phyloP scores from a whole-genome alignment of 495 filamentous ascomycete genomes.

The Echria macrotheca region DNA sequence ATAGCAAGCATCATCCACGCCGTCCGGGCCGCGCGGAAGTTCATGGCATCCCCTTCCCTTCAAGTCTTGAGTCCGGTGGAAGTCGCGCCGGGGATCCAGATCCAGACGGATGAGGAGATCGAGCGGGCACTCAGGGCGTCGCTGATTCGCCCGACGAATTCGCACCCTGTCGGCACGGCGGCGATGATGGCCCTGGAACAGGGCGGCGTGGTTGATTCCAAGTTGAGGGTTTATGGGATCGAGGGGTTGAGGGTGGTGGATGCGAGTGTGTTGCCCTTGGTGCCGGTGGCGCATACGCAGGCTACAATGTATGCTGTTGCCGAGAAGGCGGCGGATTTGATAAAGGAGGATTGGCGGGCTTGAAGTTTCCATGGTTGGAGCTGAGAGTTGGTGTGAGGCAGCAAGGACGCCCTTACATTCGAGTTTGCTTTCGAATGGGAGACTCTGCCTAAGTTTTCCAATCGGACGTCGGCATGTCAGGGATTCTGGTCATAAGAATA shows the following conservation, averaged over 20 bases:
- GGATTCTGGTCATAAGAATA: too few relatives aligned
- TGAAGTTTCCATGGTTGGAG: too few relatives aligned
- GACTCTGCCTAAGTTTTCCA: too few relatives aligned
- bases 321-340: slow-evolving; percentile 50
- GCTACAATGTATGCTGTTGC: slow-evolving; percentile 50
- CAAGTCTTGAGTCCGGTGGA: slow-evolving; percentile 29
- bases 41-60: slow-evolving; percentile 28
- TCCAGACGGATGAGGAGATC: slow-evolving; percentile 15
- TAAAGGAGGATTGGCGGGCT: slow-evolving; percentile 32
- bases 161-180: slow-evolving; percentile 33
- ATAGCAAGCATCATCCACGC: slow-evolving; percentile 14
- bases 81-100: slow-evolving; percentile 12
- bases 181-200: slow-evolving; percentile 36
- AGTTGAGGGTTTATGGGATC: slow-evolving; percentile 44
- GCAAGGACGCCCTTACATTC: too few relatives aligned
- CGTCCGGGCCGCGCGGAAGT: slow-evolving; percentile 23
- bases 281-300: slow-evolving; percentile 38
- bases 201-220: slow-evolving; percentile 43
- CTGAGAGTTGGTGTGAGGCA: too few relatives aligned
- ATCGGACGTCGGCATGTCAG: too few relatives aligned
- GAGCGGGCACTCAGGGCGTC: slow-evolving; percentile 11
- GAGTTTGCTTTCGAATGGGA: too few relatives aligned
- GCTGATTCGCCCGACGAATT: slow-evolving; percentile 11
- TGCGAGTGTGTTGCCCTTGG: slow-evolving; percentile 44
- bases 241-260: slow-evolving; percentile 40